Base-by-base conservation (phyloP, 2,329 filamentous ascomycete genomes). In the Colletotrichum chlorophyti region DNA sequence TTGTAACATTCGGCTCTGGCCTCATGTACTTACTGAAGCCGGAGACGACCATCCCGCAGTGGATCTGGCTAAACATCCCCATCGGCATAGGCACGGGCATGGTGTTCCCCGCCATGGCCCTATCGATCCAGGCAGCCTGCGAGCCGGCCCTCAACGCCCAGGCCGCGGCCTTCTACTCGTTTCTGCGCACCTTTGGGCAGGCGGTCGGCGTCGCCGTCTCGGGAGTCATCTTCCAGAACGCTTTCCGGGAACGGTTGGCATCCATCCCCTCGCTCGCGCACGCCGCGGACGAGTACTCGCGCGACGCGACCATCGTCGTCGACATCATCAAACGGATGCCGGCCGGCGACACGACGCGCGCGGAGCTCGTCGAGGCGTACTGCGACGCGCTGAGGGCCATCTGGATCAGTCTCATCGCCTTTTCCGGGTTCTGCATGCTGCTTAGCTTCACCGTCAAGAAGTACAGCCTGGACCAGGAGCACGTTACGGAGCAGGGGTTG, bases 161-260 rank as follows among this genome's bases (percentile, higher is more conserved):
- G 65, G 81, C 87, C 35, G 82, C 85, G 1, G 86, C 83, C 10
- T 83, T 91, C 75, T 89, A 87, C 72, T 83, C 81, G 50, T 91
- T 91, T 75, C 80, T 87, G 65, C 82, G 86, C 12, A 80, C 83
- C 2, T 80, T 90, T 21, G 88, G 88, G 0, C 86, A 90, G 67
- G 79, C 83, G 0, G 72, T 90, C 9, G 88, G 88, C 21, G 84
- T 91, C 3, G 86, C 88, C 2, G 77, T 90, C 48, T 84, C 85
- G 2, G 87, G 88, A 4, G 85, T 88, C 27, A 80, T 89, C 50
- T 91, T 91, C 73, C 87, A 91, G 70, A 91, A 90, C 63, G 78
- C 79, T 54, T 83, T 88, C 72, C 75, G 74, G 51, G 72, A 71
- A 40, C 80, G 83, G 60, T 70, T 89, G 40, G 63, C 75, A 12